Conservation (phyloP, 768 basidiomycete species). For the Paxillus ammoniavirescens region DNA sequence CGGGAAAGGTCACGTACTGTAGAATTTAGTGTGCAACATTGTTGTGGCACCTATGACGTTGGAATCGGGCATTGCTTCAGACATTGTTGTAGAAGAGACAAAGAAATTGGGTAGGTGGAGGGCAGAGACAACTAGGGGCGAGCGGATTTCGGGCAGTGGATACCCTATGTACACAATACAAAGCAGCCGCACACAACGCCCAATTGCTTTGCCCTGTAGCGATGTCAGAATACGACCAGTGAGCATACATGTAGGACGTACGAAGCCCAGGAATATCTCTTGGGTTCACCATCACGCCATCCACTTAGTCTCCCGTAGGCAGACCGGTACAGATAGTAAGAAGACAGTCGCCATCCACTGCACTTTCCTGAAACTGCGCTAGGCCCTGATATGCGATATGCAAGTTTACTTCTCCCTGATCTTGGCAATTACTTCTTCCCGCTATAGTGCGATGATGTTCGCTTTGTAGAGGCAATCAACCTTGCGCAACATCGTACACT, state of each 20-base stretch:
- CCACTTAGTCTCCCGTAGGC: no score
- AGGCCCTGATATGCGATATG: slow-evolving; percentile 84
- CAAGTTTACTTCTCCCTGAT: slow-evolving; percentile 83
- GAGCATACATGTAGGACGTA: slow-evolving; percentile 34
- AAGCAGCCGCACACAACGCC: slow-evolving; percentile 77
- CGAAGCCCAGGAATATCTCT: slow-evolving; percentile 86
- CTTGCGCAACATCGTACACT: slow-evolving; percentile 92
- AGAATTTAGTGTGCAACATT: no score
- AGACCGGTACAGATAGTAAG: no score
- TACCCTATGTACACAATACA: slow-evolving; percentile 49
- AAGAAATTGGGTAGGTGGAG: no score
- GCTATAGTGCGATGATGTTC: slow-evolving; percentile 73
- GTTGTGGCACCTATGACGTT: no score
- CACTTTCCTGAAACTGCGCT: slow-evolving; percentile 66
- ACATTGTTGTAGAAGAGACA: no score
- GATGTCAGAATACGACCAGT: slow-evolving; percentile 8
- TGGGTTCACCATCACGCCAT: slow-evolving; percentile 58
- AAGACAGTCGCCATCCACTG: slow-evolving; percentile 43
- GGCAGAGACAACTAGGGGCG: no score
- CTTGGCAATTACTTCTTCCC: slow-evolving; percentile 85
- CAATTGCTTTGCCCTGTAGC: slow-evolving; percentile 83
- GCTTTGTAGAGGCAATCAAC: slow-evolving; percentile 86
- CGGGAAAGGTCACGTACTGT: no score
- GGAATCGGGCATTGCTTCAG: no score
- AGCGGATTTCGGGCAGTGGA: no score